These are phyloP conservation scores for Seminavis robusta DNA, from an alignment of 108 stramenopile genomes.

Conservation along the genomic window DNA sequence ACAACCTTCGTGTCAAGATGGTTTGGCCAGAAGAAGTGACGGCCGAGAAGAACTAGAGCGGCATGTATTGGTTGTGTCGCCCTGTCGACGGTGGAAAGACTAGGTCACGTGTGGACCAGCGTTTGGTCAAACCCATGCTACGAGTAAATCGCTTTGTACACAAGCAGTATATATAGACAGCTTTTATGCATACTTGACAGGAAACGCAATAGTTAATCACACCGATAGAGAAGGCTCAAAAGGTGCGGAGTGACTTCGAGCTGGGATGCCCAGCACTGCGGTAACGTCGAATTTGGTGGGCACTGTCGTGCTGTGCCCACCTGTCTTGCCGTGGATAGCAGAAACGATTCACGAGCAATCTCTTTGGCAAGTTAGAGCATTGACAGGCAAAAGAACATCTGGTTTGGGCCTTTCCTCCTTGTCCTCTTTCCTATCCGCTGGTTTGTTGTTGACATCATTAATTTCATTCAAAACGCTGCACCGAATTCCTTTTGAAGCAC, in stretches of 20 bases:
- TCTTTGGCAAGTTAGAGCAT: conserved; percentile 79
- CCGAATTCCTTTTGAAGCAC: conserved; percentile 54
- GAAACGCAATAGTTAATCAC: too few species aligned
- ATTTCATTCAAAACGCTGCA: conserved; percentile 58
- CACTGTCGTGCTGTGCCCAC: too few species aligned
- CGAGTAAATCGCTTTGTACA: too few species aligned
- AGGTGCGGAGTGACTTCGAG: conserved; percentile 84
- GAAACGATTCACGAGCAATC: conserved; percentile 69
- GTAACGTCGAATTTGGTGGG: conserved; percentile 71
- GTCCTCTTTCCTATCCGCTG: conserved; percentile 31
- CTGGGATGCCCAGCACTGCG: conserved; percentile 84
- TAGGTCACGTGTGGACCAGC: too few species aligned
- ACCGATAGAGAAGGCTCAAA: too few species aligned
- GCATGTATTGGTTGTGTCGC: too few species aligned
- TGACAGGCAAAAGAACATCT: conserved; percentile 72
- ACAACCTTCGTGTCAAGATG: conserved; percentile 67
- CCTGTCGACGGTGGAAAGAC: too few species aligned
- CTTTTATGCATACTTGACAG: too few species aligned
- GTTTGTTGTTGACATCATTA: conserved; percentile 30
- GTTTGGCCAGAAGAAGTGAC: conserved; percentile 79
- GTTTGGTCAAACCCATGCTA: too few species aligned
- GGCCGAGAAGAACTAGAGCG: conserved; percentile 1
- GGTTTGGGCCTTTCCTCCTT: conserved; percentile 17
- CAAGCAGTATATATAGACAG: too few species aligned
- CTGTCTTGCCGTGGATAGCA: conserved; percentile 63